Base-by-base conservation (phyloP, 768 basidiomycete genomes). In the Mycena albidolilacea region DNA sequence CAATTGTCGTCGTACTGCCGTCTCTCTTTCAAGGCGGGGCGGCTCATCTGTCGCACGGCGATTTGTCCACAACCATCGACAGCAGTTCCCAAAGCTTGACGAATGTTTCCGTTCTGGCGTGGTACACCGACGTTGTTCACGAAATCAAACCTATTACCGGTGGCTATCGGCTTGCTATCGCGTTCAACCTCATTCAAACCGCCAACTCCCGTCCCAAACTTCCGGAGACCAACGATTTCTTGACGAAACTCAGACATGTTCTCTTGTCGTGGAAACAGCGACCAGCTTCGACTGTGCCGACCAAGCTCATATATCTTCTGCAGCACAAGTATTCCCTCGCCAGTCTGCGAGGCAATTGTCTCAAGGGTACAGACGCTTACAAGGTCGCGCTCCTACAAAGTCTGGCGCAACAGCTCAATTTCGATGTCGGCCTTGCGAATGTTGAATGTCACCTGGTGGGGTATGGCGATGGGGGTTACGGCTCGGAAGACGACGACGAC, bases 51-150 rank as follows among this genome's bases (percentile, higher is more conserved):
- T 68, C 59, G 19, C 67, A 68, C 39, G 58, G 58, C 44, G 59
- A 39, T 39, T 52, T 68, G 30, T 39, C 58, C 48, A 41, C 69
- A 50, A 68, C 79, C 12, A 77, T 85, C 75, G 82, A 84, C 72
- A 74, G 78, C 46, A 76, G 69, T 7, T 39, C 15, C 48, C 19
- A 65, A 39, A 81, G 81, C 50, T 43, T 69, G 5, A 57, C 74
- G 3, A 37, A 74, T 12, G 82, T 82, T 0, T 77, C 81, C 17
- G 79, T 83, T n/a, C 74, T 85, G 19, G 79, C 84, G 10, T 87
- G 86, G 84, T 85, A 86, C 70, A 84, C 82, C 17, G 84, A 83
- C 71, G 84, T 85, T 19, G 64, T 71, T 15, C 85, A 84, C 74
- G 83, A 83, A 66, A 78, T 85, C 69, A 84, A 84, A 68, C 83